Evolutionary conservation across 139 green algal species (phyloP).

Genomic region (Auxenochlorella protothecoides): DNA sequence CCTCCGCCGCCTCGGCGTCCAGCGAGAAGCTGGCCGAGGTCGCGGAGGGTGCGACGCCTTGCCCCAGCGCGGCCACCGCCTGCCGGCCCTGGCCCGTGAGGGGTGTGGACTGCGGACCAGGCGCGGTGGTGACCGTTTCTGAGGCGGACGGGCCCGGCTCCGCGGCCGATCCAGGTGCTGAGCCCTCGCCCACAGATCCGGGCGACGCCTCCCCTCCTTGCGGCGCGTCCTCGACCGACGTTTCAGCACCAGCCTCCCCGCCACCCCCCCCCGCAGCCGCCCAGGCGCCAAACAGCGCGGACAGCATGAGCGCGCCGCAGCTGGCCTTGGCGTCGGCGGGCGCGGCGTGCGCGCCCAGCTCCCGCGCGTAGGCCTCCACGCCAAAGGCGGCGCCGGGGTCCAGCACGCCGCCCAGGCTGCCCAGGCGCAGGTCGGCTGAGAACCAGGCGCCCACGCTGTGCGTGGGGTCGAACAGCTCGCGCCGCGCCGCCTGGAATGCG

Average conservation of each 20-base stretch:
- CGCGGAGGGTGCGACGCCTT: too few species aligned
- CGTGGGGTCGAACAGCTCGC: constrained; percentile 54
- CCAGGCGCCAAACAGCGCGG: constrained; percentile 43
- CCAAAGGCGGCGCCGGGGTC: constrained; percentile 33
- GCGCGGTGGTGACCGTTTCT: too few species aligned
- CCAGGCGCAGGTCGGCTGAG: constrained; percentile 52
- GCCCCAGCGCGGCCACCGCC: too few species aligned
- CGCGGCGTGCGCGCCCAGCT: constrained; percentile 24
- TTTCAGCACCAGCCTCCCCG: too few species aligned
- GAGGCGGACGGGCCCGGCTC: too few species aligned
- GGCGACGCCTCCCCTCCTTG: neutral
- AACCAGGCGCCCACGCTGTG: constrained; percentile 67
- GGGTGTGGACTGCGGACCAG: too few species aligned
- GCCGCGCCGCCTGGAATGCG: constrained; percentile 20
- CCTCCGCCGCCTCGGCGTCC: neutral
- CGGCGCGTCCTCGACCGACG: neutral
- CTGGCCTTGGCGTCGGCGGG: constrained; percentile 46
- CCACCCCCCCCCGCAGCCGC: neutral
- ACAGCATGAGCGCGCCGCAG: constrained; percentile 52
- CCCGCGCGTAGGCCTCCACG: constrained; percentile 66
- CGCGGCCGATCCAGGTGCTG: too few species aligned
- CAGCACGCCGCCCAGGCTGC: neutral
- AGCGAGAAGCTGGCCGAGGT: neutral
- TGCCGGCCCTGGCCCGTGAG: too few species aligned
- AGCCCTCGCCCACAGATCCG: too few species aligned